Base-by-base conservation (phyloP, 2,329 filamentous ascomycete genomes). In the Talaromyces rugulosus region DNA sequence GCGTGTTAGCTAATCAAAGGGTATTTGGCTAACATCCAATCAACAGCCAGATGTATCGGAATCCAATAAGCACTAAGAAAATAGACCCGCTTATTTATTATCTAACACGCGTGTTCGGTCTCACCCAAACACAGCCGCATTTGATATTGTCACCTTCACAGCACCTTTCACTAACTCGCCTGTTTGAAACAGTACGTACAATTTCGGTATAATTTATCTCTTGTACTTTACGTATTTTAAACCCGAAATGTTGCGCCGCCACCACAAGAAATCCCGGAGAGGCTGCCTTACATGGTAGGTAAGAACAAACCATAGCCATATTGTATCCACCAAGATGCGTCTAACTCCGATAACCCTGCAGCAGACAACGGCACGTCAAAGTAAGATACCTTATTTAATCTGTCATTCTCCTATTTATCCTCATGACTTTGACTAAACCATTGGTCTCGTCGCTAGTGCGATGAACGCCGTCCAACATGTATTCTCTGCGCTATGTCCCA, bases 241-340 rank as follows among this genome's bases (percentile, higher is more conserved):
- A 50, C 5, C 44, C 28, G n/a, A 31, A 5, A 61, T 61, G 59
- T 47, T 61, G 18, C 59, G 59, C 28, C 59, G 59, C 51, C 56
- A 54, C 53, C 59, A 61, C 33, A 57, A 52, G n/a, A 61, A 61
- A 56, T 61, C 59, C 7, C 50, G 47, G n/a, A 56, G 27, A 52
- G 59, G 59, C 11, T 61, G 59, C 31, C n/a, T 61, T n/a, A 55
- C 56, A 18, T 61, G 59, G 59, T 61, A 54, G 58, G 59, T 58
- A 40, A 31, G 18, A 42, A n/a, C 27, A 44, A 5, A 57, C 44
- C 28, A 18, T 23, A 34, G n/a, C 28, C 23, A 4, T 36, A 33
- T n/a, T 47, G n/a, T 47, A 47, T 47, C n/a, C 42, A 11, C 42
- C 9, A 36, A 47, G 42, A 8, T 23, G n/a, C n/a, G n/a, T 34